These are phyloP conservation scores for Boletus barrowsii DNA, from an alignment of 768 basidiomycete species.

Conservation along the genomic window DNA sequence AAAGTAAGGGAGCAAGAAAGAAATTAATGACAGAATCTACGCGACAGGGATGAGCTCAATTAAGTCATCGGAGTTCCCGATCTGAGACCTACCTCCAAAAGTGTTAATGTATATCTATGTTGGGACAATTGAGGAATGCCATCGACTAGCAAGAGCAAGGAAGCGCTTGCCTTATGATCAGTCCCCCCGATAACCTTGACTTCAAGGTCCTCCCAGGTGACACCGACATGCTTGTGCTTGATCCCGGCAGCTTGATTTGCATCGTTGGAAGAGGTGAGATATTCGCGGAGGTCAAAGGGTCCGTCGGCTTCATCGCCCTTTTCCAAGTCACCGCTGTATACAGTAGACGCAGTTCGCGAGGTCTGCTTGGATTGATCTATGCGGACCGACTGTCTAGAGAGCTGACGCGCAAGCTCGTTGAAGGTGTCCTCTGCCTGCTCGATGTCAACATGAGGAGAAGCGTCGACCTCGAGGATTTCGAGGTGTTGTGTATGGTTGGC, in stretches of 20 bases:
- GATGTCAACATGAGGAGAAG: slow-evolving; percentile 45
- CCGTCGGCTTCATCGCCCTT: slow-evolving; percentile 36
- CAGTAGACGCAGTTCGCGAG: slow-evolving; percentile 19
- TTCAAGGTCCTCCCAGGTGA: slow-evolving; percentile 68
- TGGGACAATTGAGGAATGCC: background rate
- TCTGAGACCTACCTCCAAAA: slow-evolving; percentile 48
- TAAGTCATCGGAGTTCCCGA: background rate
- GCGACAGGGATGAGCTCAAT: background rate
- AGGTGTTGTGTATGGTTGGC: slow-evolving; percentile 9
- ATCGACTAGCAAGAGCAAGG: background rate
- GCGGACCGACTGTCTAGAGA: slow-evolving; percentile 16
- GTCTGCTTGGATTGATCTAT: slow-evolving; percentile 14
- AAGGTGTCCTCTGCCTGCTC: slow-evolving; percentile 50
- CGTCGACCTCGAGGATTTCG: slow-evolving; percentile 21
- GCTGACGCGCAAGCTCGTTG: slow-evolving; percentile 48
- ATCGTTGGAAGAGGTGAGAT: slow-evolving; percentile 64
- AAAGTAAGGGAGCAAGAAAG: slow-evolving; percentile 49
- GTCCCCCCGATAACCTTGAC: slow-evolving; percentile 58
- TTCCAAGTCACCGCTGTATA: slow-evolving; percentile 36
- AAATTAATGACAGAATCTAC: slow-evolving; percentile 53
- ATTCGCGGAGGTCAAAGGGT: slow-evolving; percentile 64
- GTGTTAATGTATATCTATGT: slow-evolving; percentile 52
- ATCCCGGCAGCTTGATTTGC: slow-evolving; percentile 64
- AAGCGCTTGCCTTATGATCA: slow-evolving; percentile 49
- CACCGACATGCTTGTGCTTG: slow-evolving; percentile 70